Evolutionary conservation across 2,329 filamentous ascomycete species (phyloP), one percentile per base, ranked within the genome.

Genomic region (Fusarium nurragi): DNA sequence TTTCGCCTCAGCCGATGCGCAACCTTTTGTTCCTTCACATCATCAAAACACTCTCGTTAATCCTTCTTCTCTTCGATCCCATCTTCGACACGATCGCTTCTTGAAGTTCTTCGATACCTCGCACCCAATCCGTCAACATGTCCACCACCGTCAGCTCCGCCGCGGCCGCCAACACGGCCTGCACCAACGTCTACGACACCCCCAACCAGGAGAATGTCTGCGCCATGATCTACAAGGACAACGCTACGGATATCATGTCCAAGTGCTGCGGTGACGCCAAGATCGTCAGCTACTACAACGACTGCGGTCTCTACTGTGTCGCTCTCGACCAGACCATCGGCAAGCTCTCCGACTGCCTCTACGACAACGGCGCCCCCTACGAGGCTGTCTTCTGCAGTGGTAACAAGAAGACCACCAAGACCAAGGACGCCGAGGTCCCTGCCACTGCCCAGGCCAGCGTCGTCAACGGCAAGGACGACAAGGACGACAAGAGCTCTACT

Each of bases 221-320:
- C 70, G 83, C 76, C 4, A 73, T 82, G 46, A 70, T 77, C 23
- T 73, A 73, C 56, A 73, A 71, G 60, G 71, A 73, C 6, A 80
- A 81, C 64, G 72, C 80, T 74, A 76, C 78, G 48, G 73, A 77
- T 34, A 75, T 80, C 58, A 78, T 83, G 76, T 56, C 75, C 37
- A 65, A 73, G 21, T 85, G 83, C 78, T 85, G 83, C 69, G 74
- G 76, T 12, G 64, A 75, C 11, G 79, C 81, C 49, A 71, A 77
- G 21, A 75, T 84, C 25, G 71, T 79, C 45, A 73, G 74, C 64
- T 84, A 84, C 78, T 75, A 80, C 68, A 67, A 78, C 70, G 73
- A 77, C 68, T 85, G 83, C 75, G 81, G 79, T 16, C 67, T 84
- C 58, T 85, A 84, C 80, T 85, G 83, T 67, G 78, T 74, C 6